Conservation (phyloP, 1,139 yeast genomes). For the Komagataea norvegica region DNA sequence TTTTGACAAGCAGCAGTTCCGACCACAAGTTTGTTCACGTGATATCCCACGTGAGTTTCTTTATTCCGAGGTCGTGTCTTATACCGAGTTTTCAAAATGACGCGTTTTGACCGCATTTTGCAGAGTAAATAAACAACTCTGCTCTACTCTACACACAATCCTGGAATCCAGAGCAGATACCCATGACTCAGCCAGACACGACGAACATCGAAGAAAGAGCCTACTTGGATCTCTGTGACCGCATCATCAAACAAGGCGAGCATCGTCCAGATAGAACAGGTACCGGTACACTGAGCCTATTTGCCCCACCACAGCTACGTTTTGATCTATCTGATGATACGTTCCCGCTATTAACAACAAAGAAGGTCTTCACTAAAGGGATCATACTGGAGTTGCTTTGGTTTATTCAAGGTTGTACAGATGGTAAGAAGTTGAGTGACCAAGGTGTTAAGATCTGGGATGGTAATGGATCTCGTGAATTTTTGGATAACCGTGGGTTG, state of each 20-base stretch:
- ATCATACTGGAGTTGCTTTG: constrained; percentile 86
- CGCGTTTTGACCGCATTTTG: background rate
- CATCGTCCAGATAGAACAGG: constrained; percentile 94
- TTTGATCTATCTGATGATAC: constrained; percentile 67
- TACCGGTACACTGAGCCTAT: constrained; percentile 84
- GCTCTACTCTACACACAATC: too few species aligned
- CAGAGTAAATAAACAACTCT: too few species aligned
- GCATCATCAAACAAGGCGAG: constrained; percentile 81
- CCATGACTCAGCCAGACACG: constrained; percentile 8
- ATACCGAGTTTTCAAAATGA: background rate
- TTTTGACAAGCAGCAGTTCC: too few species aligned
- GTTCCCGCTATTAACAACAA: constrained; percentile 89
- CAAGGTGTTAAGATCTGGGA: constrained; percentile 96
- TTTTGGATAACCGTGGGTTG: constrained; percentile 77
- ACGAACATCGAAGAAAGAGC: constrained; percentile 66
- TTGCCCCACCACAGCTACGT: constrained; percentile 94
- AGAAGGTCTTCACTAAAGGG: constrained; percentile 85
- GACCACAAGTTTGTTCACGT: background rate
- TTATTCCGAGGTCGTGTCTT: background rate
- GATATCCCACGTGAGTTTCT: background rate
- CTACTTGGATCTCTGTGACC: constrained; percentile 73
- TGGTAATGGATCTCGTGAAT: constrained; percentile 96
- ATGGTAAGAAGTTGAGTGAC: constrained; percentile 70
- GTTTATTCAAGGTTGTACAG: constrained; percentile 90
- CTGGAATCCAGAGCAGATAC: background rate